phyloP scores from a whole-genome alignment of 148 eudicot species.

The Cornus florida region DNA sequence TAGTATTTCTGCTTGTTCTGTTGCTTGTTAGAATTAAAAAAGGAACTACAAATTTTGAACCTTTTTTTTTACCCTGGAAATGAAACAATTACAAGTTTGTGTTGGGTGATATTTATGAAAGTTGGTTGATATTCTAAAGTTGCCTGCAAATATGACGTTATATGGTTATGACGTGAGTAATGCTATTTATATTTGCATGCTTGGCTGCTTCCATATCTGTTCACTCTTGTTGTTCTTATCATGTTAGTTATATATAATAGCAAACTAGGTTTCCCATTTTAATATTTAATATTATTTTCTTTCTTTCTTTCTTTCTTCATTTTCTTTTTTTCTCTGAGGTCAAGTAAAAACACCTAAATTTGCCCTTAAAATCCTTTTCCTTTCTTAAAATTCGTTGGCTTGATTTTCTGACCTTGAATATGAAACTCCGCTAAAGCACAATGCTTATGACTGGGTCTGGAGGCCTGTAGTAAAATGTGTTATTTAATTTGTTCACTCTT shows the following conservation, averaged over 20 bases:
- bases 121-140: no score
- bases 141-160: neutral
- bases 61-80: neutral
- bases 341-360: neutral
- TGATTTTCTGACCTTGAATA: neutral
- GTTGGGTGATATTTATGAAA: neutral
- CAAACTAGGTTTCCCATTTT: neutral
- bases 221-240: neutral
- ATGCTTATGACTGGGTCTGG: neutral
- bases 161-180: neutral
- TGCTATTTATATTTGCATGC: neutral
- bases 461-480: neutral
- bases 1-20: neutral
- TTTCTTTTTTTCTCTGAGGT: neutral
- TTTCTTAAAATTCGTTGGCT: neutral
- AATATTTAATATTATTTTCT: no score
- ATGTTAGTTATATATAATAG: neutral
- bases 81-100: neutral
- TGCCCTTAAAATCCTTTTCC: neutral
- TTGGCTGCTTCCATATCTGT: neutral
- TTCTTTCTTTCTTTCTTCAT: neutral
- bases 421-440: neutral
- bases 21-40: neutral
- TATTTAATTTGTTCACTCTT: neutral
- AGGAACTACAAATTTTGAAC: neutral